Evolutionary conservation across 192 early-diverging fungal species (phyloP).

Genomic region (Mortierella hygrophila): DNA sequence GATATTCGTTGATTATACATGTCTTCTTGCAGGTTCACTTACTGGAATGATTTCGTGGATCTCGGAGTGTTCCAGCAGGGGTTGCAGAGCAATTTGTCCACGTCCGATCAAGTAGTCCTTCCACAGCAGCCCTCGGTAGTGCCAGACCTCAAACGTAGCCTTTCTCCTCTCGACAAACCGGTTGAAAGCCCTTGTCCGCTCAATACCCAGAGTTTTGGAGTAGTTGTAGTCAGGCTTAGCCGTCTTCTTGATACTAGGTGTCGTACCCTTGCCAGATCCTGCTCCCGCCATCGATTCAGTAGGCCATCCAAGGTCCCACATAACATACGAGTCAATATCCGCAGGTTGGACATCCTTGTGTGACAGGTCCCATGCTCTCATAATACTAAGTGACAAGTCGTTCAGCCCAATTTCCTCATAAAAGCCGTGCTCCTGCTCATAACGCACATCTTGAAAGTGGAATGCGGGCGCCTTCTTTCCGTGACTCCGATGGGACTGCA

Average conservation of each 20-base stretch:
- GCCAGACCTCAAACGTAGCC: slow-evolving; percentile 76
- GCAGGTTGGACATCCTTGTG: slow-evolving; percentile 63
- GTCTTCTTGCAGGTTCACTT: slow-evolving; percentile 27
- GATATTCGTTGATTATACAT: not conserved
- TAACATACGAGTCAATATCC: slow-evolving; percentile 75
- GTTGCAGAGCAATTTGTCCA: slow-evolving; percentile 65
- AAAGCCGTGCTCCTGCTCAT: slow-evolving; percentile 62
- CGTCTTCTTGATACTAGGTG: slow-evolving; percentile 58
- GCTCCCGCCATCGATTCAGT: slow-evolving; percentile 63
- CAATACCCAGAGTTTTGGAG: slow-evolving; percentile 68
- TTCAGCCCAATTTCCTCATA: slow-evolving; percentile 70
- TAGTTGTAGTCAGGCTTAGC: slow-evolving; percentile 67
- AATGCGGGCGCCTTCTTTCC: slow-evolving; percentile 57
- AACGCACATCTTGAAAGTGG: slow-evolving; percentile 69
- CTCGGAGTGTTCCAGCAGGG: slow-evolving; percentile 71
- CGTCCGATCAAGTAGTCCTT: slow-evolving; percentile 72
- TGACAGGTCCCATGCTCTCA: slow-evolving; percentile 67
- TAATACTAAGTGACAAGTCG: slow-evolving; percentile 75
- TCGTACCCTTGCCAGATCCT: slow-evolving; percentile 75
- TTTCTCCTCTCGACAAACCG: slow-evolving; percentile 78
- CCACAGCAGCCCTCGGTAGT: slow-evolving; percentile 70
- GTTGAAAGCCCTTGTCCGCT: slow-evolving; percentile 68
- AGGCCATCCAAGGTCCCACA: slow-evolving; percentile 86
- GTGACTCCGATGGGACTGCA: slow-evolving; percentile 59
- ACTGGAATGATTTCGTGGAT: slow-evolving; percentile 78